Conservation (phyloP, 371 early-diverging fungal species). For the Rhizomucor miehei region DNA sequence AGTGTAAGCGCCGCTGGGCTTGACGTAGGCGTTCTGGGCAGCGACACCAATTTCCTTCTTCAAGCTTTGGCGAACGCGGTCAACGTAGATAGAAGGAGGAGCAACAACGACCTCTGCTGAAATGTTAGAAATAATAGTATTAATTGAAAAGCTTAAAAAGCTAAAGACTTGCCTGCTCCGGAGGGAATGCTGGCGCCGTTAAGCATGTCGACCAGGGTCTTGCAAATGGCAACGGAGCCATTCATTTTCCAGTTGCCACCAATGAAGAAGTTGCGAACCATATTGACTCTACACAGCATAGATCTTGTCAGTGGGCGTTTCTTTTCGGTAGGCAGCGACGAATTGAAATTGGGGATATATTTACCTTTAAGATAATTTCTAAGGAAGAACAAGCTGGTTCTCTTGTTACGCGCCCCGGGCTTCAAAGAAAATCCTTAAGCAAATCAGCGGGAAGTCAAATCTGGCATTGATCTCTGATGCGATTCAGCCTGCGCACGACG, state of each 20-base stretch:
- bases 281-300: conserved; percentile 6
- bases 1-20: conserved; percentile 95
- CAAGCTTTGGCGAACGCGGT: conserved; percentile 71
- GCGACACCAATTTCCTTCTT: conserved; percentile 88
- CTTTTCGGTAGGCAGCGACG: too few relatives aligned
- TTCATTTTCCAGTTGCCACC: conserved; percentile 98
- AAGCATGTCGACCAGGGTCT: conserved; percentile 70
- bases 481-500: too few relatives aligned
- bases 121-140: background rate
- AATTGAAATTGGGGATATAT: too few relatives aligned
- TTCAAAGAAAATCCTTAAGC: too few relatives aligned
- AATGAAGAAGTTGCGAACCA: conserved; percentile 69
- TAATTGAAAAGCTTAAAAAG: background rate
- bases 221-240: conserved; percentile 73
- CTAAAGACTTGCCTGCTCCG: conserved; percentile 36
- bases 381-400: too few relatives aligned
- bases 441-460: too few relatives aligned
- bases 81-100: conserved; percentile 94
- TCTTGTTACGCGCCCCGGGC: too few relatives aligned
- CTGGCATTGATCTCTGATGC: too few relatives aligned
- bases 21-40: conserved; percentile 94
- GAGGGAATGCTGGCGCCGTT: conserved; percentile 62
- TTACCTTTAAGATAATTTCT: too few relatives aligned
- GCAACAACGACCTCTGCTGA: conserved; percentile 93
- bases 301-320: background rate